phyloP scores from a whole-genome alignment of 495 filamentous ascomycete genomes.

The Penicillium dipodomyicola region DNA sequence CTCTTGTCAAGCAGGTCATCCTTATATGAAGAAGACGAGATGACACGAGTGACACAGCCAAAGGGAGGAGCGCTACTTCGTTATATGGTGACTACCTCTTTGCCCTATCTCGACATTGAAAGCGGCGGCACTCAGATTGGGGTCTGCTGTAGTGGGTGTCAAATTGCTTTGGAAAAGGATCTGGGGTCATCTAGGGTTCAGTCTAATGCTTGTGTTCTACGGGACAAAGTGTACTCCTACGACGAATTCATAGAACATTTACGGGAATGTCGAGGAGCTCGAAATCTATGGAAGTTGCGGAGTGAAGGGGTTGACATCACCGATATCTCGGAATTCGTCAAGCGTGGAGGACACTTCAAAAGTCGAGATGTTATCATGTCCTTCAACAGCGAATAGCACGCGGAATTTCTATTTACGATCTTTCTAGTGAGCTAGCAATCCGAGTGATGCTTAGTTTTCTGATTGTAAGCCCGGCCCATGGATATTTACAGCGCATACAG shows the following conservation, averaged over 20 bases:
- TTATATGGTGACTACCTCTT: slow-evolving; percentile 17
- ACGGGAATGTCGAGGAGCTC: slow-evolving; percentile 9
- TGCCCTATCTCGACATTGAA: slow-evolving; percentile 14
- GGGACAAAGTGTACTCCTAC: slow-evolving; percentile 18
- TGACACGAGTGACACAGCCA: background rate
- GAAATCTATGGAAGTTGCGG: slow-evolving; percentile 11
- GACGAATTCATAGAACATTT: slow-evolving; percentile 13
- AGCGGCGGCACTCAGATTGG: slow-evolving; percentile 12
- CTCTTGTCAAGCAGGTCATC: too few species aligned
- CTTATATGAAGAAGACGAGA: background rate
- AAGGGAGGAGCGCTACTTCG: slow-evolving; percentile 8
- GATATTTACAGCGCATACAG: too few species aligned
- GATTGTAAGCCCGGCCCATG: too few species aligned
- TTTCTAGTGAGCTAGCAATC: too few species aligned
- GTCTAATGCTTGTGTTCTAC: slow-evolving; percentile 7
- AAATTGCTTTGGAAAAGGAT: slow-evolving; percentile 14
- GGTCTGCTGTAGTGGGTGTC: slow-evolving; percentile 15
- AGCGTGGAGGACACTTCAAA: slow-evolving; percentile 14
- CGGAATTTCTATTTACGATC: too few species aligned
- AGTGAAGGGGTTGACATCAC: slow-evolving; percentile 1
- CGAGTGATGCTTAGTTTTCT: too few species aligned
- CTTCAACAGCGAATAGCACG: too few species aligned
- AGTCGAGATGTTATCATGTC: background rate
- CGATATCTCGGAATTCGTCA: slow-evolving; percentile 12
- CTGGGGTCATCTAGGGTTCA: slow-evolving; percentile 5